Evolutionary conservation across 2,329 filamentous ascomycete genomes (phyloP).

Genomic region (Pseudogymnoascus sp.): DNA sequence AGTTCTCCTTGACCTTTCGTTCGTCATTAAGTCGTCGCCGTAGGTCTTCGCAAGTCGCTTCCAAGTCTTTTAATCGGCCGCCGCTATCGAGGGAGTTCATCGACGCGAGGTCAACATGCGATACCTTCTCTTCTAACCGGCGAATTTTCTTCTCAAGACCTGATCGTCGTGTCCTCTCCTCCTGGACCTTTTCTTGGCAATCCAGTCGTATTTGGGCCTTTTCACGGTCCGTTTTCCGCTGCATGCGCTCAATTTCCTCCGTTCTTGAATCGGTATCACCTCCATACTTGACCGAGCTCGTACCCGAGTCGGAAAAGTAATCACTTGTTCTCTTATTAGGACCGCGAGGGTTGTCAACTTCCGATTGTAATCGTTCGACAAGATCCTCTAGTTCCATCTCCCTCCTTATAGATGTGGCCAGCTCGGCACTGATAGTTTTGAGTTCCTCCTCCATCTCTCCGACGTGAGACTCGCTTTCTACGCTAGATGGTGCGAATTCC

Average conservation of each 20-base stretch:
- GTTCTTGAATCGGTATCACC: conserved; percentile 55
- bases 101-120: conserved; percentile 47
- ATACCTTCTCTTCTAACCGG: conserved; percentile 70
- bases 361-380: conserved; percentile 79
- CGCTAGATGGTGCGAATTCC: conserved; percentile 26
- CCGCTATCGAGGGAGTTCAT: conserved; percentile 50
- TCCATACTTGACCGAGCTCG: conserved; percentile 73
- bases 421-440: conserved; percentile 84
- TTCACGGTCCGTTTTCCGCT: conserved; percentile 82
- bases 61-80: conserved; percentile 67
- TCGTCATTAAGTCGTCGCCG: conserved; percentile 79
- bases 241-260: conserved; percentile 74
- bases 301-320: conserved; percentile 95
- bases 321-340: conserved; percentile 78
- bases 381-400: conserved; percentile 97
- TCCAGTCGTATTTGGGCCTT: conserved; percentile 81
- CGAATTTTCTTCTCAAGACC: conserved; percentile 79
- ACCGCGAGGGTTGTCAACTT: conserved; percentile 53
- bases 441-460: conserved; percentile 92
- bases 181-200: conserved; percentile 77
- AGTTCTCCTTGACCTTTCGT: conserved; percentile 80
- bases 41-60: conserved; percentile 73
- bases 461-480: conserved; percentile 49
- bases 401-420: conserved; percentile 85
- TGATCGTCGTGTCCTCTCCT: conserved; percentile 71